Evolutionary conservation across 1,139 yeast species (phyloP).

Genomic region (Hansenula sp.): DNA sequence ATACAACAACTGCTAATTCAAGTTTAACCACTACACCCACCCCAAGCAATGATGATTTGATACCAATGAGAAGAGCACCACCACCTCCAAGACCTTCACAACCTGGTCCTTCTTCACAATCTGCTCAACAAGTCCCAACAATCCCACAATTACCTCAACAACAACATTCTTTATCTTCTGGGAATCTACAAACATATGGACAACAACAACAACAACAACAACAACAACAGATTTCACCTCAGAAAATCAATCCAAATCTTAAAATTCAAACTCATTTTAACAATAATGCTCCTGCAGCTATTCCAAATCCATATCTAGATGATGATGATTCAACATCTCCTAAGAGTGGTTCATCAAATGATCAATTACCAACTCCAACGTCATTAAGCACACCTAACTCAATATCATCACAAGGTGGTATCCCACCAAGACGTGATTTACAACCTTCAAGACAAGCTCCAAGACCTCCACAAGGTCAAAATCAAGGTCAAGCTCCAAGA

Average conservation of each 20-base stretch:
- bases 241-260: conserved; percentile 24
- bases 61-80: conserved; percentile 46
- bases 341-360: conserved; percentile 5
- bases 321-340: conserved; percentile 8
- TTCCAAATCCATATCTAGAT: conserved; percentile 24
- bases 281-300: conserved; percentile 20
- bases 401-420: not conserved
- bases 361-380: conserved; percentile 6
- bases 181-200: conserved; percentile 13
- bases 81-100: conserved; percentile 33
- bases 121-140: conserved; percentile 11
- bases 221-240: conserved; percentile 8
- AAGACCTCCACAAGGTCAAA: conserved; percentile 11
- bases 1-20: conserved; percentile 8
- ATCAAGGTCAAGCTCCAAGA: not conserved
- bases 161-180: conserved; percentile 5
- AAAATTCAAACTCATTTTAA: conserved; percentile 19
- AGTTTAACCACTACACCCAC: conserved; percentile 3
- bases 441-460: conserved; percentile 25
- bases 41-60: conserved; percentile 20
- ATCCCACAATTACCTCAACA: conserved; percentile 14
- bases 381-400: not conserved
- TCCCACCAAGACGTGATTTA: conserved; percentile 10
- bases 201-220: conserved; percentile 13
- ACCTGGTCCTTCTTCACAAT: not conserved